These are phyloP conservation scores for Lasiosphaeria hispida DNA, from an alignment of 495 filamentous ascomycete species.

Conservation along the genomic window DNA sequence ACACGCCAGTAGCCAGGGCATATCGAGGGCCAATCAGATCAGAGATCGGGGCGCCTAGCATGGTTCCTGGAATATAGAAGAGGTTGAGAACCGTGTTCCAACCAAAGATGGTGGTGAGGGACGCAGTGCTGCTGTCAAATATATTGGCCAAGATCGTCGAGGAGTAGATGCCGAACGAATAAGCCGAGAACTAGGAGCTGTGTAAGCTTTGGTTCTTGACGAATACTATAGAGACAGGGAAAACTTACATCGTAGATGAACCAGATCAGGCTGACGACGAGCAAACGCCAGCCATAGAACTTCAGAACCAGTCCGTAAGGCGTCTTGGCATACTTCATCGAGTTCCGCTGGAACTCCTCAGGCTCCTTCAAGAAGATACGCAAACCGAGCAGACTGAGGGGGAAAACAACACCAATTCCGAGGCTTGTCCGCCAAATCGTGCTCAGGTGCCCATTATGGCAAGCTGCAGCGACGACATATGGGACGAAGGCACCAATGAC, in stretches of 20 bases:
- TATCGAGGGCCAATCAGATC: slow-evolving; percentile 75
- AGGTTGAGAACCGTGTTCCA: slow-evolving; percentile 83
- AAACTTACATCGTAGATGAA: slow-evolving; percentile 74
- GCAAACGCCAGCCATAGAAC: slow-evolving; percentile 62
- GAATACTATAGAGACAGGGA: not conserved
- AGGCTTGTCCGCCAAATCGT: slow-evolving; percentile 75
- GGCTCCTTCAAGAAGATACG: slow-evolving; percentile 78
- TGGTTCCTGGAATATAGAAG: slow-evolving; percentile 82
- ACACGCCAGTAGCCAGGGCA: slow-evolving; percentile 65
- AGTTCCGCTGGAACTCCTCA: slow-evolving; percentile 68
- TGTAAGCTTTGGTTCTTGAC: slow-evolving; percentile 7
- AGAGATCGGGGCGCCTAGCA: slow-evolving; percentile 68
- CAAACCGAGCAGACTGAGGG: slow-evolving; percentile 68
- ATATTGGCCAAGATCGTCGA: slow-evolving; percentile 68
- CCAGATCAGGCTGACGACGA: slow-evolving; percentile 78
- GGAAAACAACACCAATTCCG: slow-evolving; percentile 77
- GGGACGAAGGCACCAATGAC: slow-evolving; percentile 74
- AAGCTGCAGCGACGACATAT: slow-evolving; percentile 66
- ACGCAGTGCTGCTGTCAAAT: slow-evolving; percentile 45
- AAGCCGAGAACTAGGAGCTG: slow-evolving; percentile 59
- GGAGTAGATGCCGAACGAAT: slow-evolving; percentile 78
- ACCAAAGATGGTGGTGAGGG: slow-evolving; percentile 73
- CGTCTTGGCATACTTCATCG: slow-evolving; percentile 51
- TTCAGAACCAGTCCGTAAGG: slow-evolving; percentile 54
- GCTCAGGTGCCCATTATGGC: slow-evolving; percentile 63